Evolutionary conservation across 257 asterid species (phyloP).

Genomic region (Scutellaria baicalensis): DNA sequence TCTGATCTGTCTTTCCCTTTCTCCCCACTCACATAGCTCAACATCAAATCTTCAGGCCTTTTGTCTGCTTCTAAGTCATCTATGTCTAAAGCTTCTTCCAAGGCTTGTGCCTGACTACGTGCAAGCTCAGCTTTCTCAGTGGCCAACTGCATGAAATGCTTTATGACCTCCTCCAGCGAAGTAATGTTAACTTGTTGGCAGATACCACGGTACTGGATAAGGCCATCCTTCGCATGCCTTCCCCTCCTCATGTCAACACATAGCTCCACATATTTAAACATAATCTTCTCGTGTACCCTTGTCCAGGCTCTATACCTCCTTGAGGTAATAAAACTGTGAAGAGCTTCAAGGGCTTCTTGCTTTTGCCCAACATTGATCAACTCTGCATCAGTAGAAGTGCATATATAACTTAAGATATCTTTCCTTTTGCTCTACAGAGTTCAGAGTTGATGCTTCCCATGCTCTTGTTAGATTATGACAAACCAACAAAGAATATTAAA

Average conservation of each 20-base stretch:
- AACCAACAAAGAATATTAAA: too few species aligned
- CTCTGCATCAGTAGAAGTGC: constrained; percentile 45
- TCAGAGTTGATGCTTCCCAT: background rate
- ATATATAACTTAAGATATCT: background rate
- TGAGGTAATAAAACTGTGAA: constrained; percentile 76
- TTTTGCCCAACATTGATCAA: constrained; percentile 84
- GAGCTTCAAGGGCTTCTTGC: constrained; percentile 91
- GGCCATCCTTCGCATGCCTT: constrained; percentile 93
- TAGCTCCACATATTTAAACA: constrained; percentile 89
- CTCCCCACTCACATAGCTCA: constrained; percentile 97
- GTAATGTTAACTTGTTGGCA: constrained; percentile 91
- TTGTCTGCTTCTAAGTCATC: constrained; percentile 93
- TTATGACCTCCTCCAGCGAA: constrained; percentile 88
- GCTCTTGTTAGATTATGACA: too few species aligned
- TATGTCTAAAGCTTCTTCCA: constrained; percentile 84
- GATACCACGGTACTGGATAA: constrained; percentile 84
- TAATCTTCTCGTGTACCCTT: constrained; percentile 70
- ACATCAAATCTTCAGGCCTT: constrained; percentile 90
- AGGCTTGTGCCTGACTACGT: constrained; percentile 70
- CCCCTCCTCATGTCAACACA: constrained; percentile 98
- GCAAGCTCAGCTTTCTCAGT: constrained; percentile 91
- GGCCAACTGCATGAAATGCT: constrained; percentile 93
- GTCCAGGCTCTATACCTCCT: constrained; percentile 97
- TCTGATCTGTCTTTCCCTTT: constrained; percentile 94
- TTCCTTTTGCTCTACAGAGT: too few species aligned